Conservation (phyloP, 495 filamentous ascomycete genomes). For the Neurospora sp. region DNA sequence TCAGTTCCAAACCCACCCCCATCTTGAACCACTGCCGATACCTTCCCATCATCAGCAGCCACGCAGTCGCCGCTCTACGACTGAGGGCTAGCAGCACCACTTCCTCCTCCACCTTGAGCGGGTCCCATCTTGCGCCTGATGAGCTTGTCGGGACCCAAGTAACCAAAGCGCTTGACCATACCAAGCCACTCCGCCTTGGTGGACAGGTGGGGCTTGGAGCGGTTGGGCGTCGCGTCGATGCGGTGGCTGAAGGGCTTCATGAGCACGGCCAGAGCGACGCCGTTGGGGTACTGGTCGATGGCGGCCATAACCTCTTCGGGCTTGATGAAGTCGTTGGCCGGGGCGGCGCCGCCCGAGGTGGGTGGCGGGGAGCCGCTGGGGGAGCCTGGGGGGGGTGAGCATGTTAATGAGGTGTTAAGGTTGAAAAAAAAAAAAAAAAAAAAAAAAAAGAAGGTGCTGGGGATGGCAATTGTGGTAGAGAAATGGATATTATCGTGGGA, state of each 20-base stretch:
- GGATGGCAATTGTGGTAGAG: not conserved
- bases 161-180: slow-evolving; percentile 23
- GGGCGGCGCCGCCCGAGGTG: not conserved
- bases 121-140: slow-evolving; percentile 28
- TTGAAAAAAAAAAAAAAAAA: no score
- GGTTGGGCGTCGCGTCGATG: slow-evolving; percentile 27
- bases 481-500: not conserved
- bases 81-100: not conserved
- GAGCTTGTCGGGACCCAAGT: slow-evolving; percentile 34
- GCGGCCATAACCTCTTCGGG: not conserved
- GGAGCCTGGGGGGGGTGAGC: not conserved
- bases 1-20: not conserved
- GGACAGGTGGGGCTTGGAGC: slow-evolving; percentile 22
- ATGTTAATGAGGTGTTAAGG: not conserved
- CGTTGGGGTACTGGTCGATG: not conserved
- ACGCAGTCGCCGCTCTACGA: not conserved
- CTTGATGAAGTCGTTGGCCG: not conserved
- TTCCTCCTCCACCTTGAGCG: not conserved
- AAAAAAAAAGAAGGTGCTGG: not conserved
- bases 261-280: slow-evolving; percentile 40
- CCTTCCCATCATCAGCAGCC: not conserved
- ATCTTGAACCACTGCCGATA: not conserved
- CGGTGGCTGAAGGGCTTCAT: slow-evolving; percentile 52
- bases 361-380: not conserved
- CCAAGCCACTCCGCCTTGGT: slow-evolving; percentile 41